Base-by-base conservation (phyloP, 2,329 filamentous ascomycete species). In the Ceratocystis ficicola region DNA sequence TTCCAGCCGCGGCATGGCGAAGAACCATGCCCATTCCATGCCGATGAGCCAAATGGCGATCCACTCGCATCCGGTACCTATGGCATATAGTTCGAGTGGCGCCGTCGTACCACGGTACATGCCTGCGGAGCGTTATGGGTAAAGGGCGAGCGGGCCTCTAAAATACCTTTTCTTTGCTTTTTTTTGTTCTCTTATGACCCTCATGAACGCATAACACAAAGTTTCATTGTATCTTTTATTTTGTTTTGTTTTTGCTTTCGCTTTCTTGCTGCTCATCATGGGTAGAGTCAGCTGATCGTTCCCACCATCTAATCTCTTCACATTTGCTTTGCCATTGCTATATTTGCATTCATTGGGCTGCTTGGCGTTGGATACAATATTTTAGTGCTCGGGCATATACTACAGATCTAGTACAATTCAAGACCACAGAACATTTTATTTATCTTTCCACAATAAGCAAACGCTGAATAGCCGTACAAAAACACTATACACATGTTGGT, bases 41-140 rank as follows among this genome's bases (percentile, higher is more conserved):
- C 44, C 15, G n/a, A 41, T 36, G 44, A 20, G 46, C 44, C 46
- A 48, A 17, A 32, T 61, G 25, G 6, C 30, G 10, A 25, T 10
- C 10, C 20, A 20, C 20, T n/a, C 46, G 20, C 8, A 46, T 12
- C 28, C 65, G 15, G 22, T 50, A 22, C 46, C 55, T 15, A 32
- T 50, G 32, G 22, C 32, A 17, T 30, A 28, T 28, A 25, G 32
- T 50, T n/a, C 52, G 36, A 46, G 41, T 7, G 44, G 44, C 17
- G 48, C 10, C 30, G 32, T 25, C 10, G 60, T 63, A 17, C 65
- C 67, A 30, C 22, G 8, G 44, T 66, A 67, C 60, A 28, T 30
- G 41, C 44, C 64, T 22, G 61, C 48, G 46, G 62, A n/a, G 50
- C 64, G 62, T 44, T 66, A 65, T 46, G 63, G 60, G 10, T 61